Evolutionary conservation across 495 filamentous ascomycete genomes (phyloP).

Genomic region (Hyaloscypha finlandica): DNA sequence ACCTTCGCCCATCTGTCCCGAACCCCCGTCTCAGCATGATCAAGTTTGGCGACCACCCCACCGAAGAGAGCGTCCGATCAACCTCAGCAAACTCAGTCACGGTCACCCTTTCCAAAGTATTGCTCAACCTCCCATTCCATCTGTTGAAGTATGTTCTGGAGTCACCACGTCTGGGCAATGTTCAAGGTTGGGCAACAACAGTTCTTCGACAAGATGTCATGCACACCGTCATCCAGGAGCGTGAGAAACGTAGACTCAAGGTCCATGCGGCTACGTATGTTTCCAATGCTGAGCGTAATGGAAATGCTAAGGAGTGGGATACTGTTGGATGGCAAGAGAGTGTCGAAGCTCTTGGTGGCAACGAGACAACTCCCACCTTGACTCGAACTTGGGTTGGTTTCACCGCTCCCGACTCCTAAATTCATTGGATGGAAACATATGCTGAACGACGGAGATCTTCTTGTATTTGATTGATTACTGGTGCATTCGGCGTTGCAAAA

Average conservation of each 20-base stretch:
- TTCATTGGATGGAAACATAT: slow-evolving; percentile 6
- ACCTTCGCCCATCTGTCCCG: slow-evolving; percentile 35
- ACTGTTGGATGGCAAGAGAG: slow-evolving; percentile 41
- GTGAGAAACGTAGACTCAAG: slow-evolving; percentile 46
- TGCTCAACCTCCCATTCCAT: slow-evolving; percentile 65
- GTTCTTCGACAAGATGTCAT: slow-evolving; percentile 47
- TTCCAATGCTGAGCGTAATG: slow-evolving; percentile 25
- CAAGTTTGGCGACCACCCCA: slow-evolving; percentile 63
- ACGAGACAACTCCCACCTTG: slow-evolving; percentile 20
- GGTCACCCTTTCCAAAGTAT: slow-evolving; percentile 56
- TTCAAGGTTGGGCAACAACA: slow-evolving; percentile 46
- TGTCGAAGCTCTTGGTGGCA: slow-evolving; percentile 29
- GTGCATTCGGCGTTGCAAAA: slow-evolving; percentile 29
- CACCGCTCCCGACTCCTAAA: slow-evolving; percentile 4
- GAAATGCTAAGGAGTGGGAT: slow-evolving; percentile 32
- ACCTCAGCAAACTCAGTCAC: slow-evolving; percentile 37
- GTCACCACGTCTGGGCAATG: slow-evolving; percentile 45
- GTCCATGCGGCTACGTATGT: slow-evolving; percentile 29
- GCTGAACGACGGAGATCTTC: neutral
- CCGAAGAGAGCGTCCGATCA: slow-evolving; percentile 23
- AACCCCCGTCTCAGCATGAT: slow-evolving; percentile 60
- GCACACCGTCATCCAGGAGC: slow-evolving; percentile 56
- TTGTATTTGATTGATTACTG: slow-evolving; percentile 24
- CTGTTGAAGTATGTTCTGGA: slow-evolving; percentile 59
- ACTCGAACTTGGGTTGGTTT: slow-evolving; percentile 28